Base-by-base conservation (phyloP, 1,284 basidiomycete genomes). In the Ceratobasidium sp. region DNA sequence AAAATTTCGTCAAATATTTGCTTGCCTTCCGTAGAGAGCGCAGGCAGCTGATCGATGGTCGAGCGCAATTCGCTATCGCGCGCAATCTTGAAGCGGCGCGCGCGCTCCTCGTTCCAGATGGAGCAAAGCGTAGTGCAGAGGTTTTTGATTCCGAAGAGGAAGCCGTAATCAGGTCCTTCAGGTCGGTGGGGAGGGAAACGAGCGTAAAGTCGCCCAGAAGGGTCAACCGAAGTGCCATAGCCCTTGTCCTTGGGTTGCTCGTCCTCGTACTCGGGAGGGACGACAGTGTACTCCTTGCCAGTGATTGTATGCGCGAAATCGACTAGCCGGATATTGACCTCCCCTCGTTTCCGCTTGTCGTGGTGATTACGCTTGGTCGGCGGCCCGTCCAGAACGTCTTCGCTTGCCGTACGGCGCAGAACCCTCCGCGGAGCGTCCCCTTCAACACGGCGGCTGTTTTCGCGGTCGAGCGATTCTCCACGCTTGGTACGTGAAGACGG, bases 271-370 rank as follows among this genome's bases (percentile, higher is more conserved):
- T 78, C 76, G n/a, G 73, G 66, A 5, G 81, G 80, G 28, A 82
- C 80, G 11, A 90, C 88, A 69, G 93, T 81, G 87, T 95, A 98
- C 81, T 99, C 98, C 55, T 87, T 86, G 7, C 97, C 97, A 0
- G 96, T 98, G 8, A 96, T 98, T 73, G 97, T 98, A 81, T 98
- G 97, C 7, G 97, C 98, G 83, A 99, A 99, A 82, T 99, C 97
- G 74, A 99, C 98, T 72, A 99, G 90, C 32, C 96, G 93, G 76
- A 99, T 93, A 78, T 94, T 95, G 73, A 99, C 89, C 81, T 98
- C 95, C 49, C 98, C 98, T 26, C 94, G 89, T 79, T 90, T 90
- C 58, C 88, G 86, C 87, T 71, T 59, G 35, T 69, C 72, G 70
- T 50, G 61, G 69, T 83, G 84, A 30, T 86, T 86, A 44, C 88